Conservation (phyloP, 78 protist species). For the Dictyostelium intermedium region DNA sequence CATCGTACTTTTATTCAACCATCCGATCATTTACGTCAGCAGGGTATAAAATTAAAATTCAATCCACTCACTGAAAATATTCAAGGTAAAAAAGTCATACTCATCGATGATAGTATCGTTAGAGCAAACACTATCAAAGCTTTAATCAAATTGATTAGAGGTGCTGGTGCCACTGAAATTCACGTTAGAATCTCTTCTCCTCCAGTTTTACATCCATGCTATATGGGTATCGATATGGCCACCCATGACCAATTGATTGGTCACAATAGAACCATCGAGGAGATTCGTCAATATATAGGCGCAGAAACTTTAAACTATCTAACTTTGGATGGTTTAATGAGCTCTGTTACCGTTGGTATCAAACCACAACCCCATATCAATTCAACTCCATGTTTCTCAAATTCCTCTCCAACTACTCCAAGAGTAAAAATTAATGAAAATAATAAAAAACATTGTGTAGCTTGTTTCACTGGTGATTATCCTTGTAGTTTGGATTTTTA, state of each 20-base stretch:
- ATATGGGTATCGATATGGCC: constrained; percentile 84
- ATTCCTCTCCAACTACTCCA: neutral
- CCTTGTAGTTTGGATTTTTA: constrained; percentile 65
- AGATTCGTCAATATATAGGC: constrained; percentile 68
- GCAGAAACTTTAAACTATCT: constrained; percentile 69
- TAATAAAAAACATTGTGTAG: constrained; percentile 51
- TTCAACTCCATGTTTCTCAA: neutral
- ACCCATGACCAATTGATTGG: constrained; percentile 73
- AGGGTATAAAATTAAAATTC: constrained; percentile 77
- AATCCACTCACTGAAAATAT: constrained; percentile 79
- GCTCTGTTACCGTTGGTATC: constrained; percentile 12
- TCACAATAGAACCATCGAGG: constrained; percentile 47
- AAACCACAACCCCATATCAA: neutral
- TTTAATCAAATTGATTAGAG: constrained; percentile 53
- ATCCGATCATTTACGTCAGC: constrained; percentile 67
- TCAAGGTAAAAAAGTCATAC: constrained; percentile 41
- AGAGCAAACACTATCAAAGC: constrained; percentile 76
- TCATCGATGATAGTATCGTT: constrained; percentile 78
- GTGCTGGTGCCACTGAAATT: constrained; percentile 75
- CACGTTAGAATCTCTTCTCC: constrained; percentile 83
- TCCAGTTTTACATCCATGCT: constrained; percentile 78
- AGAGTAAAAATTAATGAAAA: neutral
- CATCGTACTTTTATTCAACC: constrained; percentile 83
- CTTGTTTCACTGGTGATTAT: constrained; percentile 80
- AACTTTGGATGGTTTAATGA: constrained; percentile 43